Evolutionary conservation across 352 stramenopile species (phyloP).

Genomic region (Globisporangium middletonii): DNA sequence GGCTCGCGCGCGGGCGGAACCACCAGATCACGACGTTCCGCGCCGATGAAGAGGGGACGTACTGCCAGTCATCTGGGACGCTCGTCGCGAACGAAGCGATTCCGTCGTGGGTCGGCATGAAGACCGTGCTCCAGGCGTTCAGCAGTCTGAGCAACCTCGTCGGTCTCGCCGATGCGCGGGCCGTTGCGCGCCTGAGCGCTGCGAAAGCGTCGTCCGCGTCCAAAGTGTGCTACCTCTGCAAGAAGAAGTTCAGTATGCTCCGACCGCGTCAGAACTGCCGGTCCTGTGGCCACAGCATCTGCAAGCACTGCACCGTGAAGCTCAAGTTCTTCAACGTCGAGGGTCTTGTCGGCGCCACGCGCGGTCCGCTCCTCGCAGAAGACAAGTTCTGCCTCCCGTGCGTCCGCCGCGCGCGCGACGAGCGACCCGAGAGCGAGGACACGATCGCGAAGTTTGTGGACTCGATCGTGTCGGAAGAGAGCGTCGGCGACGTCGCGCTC

Average conservation of each 20-base stretch:
- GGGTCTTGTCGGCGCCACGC: background rate
- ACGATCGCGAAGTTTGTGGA: constrained; percentile 5
- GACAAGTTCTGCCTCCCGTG: constrained; percentile 14
- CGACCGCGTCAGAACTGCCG: constrained; percentile 5
- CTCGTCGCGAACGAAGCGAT: constrained; percentile 4
- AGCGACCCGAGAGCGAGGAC: constrained; percentile 6
- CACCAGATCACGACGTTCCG: constrained; percentile 9
- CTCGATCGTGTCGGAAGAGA: constrained; percentile 11
- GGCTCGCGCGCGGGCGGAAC: background rate
- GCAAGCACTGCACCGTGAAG: constrained; percentile 12
- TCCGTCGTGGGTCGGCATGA: constrained; percentile 11
- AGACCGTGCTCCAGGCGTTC: constrained; percentile 10
- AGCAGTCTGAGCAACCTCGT: constrained; percentile 7
- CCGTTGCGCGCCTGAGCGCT: constrained; percentile 1
- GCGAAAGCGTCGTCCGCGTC: background rate
- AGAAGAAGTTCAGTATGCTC: constrained; percentile 11
- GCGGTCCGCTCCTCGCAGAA: constrained; percentile 1
- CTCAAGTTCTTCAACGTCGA: constrained; percentile 10
- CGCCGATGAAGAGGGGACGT: constrained; percentile 7
- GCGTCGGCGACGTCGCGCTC: constrained; percentile 4
- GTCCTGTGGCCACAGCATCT: constrained; percentile 8
- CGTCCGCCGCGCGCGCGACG: constrained; percentile 7
- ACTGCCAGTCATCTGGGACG: constrained; percentile 3
- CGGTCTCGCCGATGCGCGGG: constrained; percentile 8
- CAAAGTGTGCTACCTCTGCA: constrained; percentile 11